These are phyloP conservation scores for Lipomyces sp. DNA, from an alignment of 805 yeast species.

Conservation along the genomic window DNA sequence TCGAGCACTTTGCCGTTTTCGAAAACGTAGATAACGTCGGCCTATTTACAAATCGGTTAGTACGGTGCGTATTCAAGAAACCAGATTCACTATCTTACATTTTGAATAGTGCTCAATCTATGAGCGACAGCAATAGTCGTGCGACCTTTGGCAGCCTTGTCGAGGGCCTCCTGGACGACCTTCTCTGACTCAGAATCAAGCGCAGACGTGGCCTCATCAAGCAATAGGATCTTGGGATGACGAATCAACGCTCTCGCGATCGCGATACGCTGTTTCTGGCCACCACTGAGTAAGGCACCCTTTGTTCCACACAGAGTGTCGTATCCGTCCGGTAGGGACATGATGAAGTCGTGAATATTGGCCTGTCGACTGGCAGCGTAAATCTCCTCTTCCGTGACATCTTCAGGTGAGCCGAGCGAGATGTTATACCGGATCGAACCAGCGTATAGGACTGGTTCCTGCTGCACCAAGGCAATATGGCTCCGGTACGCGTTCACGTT, in stretches of 20 bases:
- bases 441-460: conserved; percentile 68
- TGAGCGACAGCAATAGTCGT: conserved; percentile 80
- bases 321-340: conserved; percentile 57
- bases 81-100: conserved; percentile 28
- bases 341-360: conserved; percentile 57
- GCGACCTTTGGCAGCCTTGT: conserved; percentile 61
- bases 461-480: conserved; percentile 64
- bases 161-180: conserved; percentile 65
- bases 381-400: conserved; percentile 49
- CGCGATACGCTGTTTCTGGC: conserved; percentile 68
- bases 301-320: conserved; percentile 56
- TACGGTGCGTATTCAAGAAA: background rate
- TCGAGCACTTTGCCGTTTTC: conserved; percentile 62
- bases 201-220: conserved; percentile 65
- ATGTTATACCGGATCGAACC: conserved; percentile 81
- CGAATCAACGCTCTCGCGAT: conserved; percentile 66
- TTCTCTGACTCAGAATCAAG: conserved; percentile 65
- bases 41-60: conserved; percentile 32
- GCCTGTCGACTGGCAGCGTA: conserved; percentile 55
- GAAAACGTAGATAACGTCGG: conserved; percentile 59
- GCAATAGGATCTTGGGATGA: conserved; percentile 58
- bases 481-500: conserved; percentile 58
- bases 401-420: conserved; percentile 46
- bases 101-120: conserved; percentile 63
- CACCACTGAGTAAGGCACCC: conserved; percentile 65